Evolutionary conservation across 2,329 filamentous ascomycete genomes (phyloP).

Genomic region (Penicillium sp.): DNA sequence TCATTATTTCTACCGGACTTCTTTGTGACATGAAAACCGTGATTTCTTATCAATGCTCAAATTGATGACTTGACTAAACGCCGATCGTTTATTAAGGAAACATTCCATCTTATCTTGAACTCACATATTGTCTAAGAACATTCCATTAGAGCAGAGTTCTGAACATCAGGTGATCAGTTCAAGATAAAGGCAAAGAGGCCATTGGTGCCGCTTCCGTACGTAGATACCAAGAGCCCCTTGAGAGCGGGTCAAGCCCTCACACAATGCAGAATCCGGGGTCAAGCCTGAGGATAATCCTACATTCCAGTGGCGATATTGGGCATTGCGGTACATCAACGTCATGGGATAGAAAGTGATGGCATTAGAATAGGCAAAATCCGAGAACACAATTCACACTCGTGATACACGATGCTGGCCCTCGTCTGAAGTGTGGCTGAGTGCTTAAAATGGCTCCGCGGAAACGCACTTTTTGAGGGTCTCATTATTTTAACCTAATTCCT

Average conservation of each 20-base stretch:
- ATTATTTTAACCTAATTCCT: background rate
- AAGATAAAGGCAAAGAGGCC: background rate
- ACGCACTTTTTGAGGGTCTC: background rate
- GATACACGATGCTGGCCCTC: background rate
- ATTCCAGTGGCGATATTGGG: background rate
- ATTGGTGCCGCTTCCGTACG: background rate
- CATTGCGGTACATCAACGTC: background rate
- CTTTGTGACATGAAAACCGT: background rate
- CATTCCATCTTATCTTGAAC: background rate
- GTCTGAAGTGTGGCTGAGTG: background rate
- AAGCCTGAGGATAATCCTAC: background rate
- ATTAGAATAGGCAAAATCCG: background rate
- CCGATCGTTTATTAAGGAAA: background rate
- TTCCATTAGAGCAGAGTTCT: background rate
- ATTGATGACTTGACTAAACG: background rate
- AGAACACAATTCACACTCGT: background rate
- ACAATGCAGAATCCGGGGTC: background rate
- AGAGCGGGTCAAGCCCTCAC: background rate
- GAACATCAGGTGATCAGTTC: background rate
- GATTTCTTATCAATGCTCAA: background rate
- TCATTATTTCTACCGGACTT: background rate
- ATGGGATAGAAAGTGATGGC: background rate
- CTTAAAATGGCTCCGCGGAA: background rate
- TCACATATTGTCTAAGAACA: background rate
- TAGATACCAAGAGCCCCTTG: background rate